Conservation (phyloP, 768 basidiomycete genomes). For the Cytidiella melzeri region DNA sequence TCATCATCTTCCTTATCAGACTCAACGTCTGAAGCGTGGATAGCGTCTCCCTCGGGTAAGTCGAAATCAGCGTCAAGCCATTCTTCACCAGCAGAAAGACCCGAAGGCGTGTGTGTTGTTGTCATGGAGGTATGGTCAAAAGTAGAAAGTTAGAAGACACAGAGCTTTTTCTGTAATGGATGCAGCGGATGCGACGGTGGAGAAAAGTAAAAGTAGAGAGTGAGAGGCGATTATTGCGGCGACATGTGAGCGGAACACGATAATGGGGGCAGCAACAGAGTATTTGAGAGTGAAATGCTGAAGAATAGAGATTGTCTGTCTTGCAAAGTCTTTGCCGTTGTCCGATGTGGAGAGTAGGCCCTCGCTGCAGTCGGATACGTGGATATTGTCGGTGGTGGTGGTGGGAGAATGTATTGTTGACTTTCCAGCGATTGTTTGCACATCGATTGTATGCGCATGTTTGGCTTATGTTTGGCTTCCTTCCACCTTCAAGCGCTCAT, state of each 20-base stretch:
- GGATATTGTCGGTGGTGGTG: neutral
- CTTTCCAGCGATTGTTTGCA: no score
- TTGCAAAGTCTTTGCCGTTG: neutral
- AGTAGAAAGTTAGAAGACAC: slow-evolving; percentile 11
- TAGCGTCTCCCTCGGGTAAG: slow-evolving; percentile 65
- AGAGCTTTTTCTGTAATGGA: slow-evolving; percentile 15
- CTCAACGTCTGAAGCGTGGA: slow-evolving; percentile 51
- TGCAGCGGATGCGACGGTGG: slow-evolving; percentile 17
- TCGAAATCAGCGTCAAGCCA: slow-evolving; percentile 89
- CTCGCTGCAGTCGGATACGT: neutral
- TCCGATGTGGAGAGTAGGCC: slow-evolving; percentile 1
- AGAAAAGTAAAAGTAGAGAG: slow-evolving; percentile 11
- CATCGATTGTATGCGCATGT: neutral
- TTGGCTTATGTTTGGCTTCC: neutral
- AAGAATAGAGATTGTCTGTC: neutral
- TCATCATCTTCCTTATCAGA: slow-evolving; percentile 64
- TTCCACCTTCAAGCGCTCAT: slow-evolving; percentile 5
- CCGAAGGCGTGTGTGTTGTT: slow-evolving; percentile 52
- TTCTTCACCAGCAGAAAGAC: slow-evolving; percentile 57
- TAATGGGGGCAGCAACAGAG: neutral
- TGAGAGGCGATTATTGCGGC: slow-evolving; percentile 10
- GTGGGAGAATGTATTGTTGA: neutral
- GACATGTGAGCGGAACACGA: slow-evolving; percentile 8
- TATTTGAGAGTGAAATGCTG: neutral
- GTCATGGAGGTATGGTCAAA: slow-evolving; percentile 38